These are phyloP conservation scores for Leptographium lundbergii DNA, from an alignment of 2,329 filamentous ascomycete genomes.

Conservation along the genomic window DNA sequence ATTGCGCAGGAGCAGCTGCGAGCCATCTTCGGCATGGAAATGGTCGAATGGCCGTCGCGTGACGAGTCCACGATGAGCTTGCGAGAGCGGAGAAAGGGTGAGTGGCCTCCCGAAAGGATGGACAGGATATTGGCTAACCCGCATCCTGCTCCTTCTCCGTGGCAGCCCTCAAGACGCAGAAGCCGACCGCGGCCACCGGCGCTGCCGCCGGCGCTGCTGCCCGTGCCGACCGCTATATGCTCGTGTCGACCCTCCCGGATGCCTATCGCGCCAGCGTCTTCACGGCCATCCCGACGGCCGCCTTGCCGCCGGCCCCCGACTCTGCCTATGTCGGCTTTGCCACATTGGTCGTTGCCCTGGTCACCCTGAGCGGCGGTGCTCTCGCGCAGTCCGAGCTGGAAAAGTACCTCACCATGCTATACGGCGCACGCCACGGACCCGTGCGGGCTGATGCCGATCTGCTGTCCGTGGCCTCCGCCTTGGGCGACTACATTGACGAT, in stretches of 20 bases:
- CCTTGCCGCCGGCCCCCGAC: conserved; percentile 52
- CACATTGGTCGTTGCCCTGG: conserved; percentile 64
- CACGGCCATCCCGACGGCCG: conserved; percentile 24
- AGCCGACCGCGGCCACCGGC: conserved; percentile 22
- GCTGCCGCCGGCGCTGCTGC: not conserved
- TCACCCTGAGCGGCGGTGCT: conserved; percentile 59
- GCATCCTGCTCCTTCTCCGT: not conserved
- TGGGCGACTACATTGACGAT: conserved; percentile 13
- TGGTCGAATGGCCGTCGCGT: conserved; percentile 67
- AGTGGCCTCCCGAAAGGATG: conserved; percentile 8
- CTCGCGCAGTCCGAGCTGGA: conserved; percentile 69
- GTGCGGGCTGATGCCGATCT: conserved; percentile 48
- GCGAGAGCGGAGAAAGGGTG: conserved; percentile 63
- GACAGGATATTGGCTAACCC: not conserved
- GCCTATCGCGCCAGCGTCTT: conserved; percentile 42
- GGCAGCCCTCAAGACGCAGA: conserved; percentile 31
- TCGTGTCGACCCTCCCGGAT: conserved; percentile 59
- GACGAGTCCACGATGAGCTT: conserved; percentile 62
- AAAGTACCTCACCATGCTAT: conserved; percentile 33
- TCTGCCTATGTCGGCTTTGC: conserved; percentile 73
- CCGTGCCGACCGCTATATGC: conserved; percentile 57
- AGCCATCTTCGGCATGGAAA: conserved; percentile 77
- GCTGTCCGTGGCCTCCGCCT: conserved; percentile 29
- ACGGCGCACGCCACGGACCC: conserved; percentile 21
- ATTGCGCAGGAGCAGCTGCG: conserved; percentile 61